phyloP scores from a whole-genome alignment of 805 yeast genomes.

The Kazachstania africana region DNA sequence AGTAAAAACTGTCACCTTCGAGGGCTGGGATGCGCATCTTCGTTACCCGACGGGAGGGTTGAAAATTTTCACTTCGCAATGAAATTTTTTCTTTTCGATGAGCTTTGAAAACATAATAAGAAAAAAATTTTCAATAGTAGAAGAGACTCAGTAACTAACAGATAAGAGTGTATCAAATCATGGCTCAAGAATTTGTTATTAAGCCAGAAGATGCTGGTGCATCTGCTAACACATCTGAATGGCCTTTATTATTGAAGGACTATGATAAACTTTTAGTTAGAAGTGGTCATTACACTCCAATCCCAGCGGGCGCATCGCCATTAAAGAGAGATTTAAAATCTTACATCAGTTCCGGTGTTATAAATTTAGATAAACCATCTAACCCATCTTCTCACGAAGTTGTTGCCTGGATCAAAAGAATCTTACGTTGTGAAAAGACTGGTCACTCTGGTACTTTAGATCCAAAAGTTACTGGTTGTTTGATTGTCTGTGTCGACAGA shows the following conservation, averaged over 20 bases:
- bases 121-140: no score
- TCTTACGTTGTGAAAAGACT: conserved; percentile 89
- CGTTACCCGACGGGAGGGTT: no score
- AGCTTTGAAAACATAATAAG: no score
- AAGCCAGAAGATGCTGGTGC: conserved; percentile 79
- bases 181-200: conserved; percentile 66
- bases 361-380: conserved; percentile 94
- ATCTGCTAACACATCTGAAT: conserved; percentile 75
- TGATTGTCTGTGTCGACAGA: conserved; percentile 95
- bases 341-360: conserved; percentile 88
- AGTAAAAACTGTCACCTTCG: no score
- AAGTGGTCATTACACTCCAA: conserved; percentile 95
- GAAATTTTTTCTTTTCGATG: no score
- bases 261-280: conserved; percentile 90
- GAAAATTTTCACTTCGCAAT: no score
- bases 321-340: conserved; percentile 85
- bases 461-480: conserved; percentile 97
- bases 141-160: no score
- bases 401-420: conserved; percentile 97
- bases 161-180: no score
- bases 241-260: conserved; percentile 92
- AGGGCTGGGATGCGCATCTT: no score
- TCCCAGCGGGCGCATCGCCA: conserved; percentile 92
- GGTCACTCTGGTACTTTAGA: conserved; percentile 99
- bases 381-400: conserved; percentile 98